These are phyloP conservation scores for Prunus kanzakura DNA, from an alignment of 306 rosid species.

Conservation along the genomic window DNA sequence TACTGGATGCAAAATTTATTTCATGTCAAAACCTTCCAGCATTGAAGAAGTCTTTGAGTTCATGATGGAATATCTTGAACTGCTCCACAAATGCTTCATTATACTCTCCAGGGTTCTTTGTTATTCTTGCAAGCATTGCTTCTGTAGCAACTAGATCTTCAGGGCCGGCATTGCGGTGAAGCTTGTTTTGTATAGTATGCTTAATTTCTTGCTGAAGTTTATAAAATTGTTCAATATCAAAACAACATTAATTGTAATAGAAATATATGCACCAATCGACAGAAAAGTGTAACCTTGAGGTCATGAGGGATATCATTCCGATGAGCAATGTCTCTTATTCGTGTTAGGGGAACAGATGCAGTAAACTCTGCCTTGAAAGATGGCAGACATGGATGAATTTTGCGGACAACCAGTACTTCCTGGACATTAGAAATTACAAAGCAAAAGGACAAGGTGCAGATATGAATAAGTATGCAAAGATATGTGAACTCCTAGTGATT, in stretches of 20 bases:
- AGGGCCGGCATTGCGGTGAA: slow-evolving; percentile 97
- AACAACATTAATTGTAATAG: slow-evolving; percentile 13
- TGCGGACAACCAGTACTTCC: slow-evolving; percentile 79
- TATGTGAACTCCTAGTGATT: background rate
- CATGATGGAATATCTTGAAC: slow-evolving; percentile 83
- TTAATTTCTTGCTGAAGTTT: slow-evolving; percentile 76
- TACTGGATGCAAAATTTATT: background rate
- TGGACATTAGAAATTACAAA: slow-evolving; percentile 21
- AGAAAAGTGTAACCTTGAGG: slow-evolving; percentile 60
- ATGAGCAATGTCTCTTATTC: slow-evolving; percentile 98
- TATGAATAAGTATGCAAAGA: background rate
- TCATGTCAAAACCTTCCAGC: slow-evolving; percentile 84
- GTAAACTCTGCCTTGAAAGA: slow-evolving; percentile 99
- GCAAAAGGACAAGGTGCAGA: background rate
- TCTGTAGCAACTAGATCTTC: slow-evolving; percentile 97
- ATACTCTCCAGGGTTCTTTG: slow-evolving; percentile 75
- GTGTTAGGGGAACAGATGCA: slow-evolving; percentile 93
- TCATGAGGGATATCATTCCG: slow-evolving; percentile 95
- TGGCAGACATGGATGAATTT: slow-evolving; percentile 94
- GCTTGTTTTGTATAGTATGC: slow-evolving; percentile 98
- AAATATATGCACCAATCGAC: slow-evolving; percentile 17
- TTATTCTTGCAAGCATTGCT: slow-evolving; percentile 90
- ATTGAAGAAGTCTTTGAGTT: slow-evolving; percentile 97
- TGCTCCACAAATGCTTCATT: slow-evolving; percentile 80
- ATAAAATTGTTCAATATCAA: slow-evolving; percentile 24